phyloP scores from a whole-genome alignment of 2,329 filamentous ascomycete species.

The Cytospora leucostoma region DNA sequence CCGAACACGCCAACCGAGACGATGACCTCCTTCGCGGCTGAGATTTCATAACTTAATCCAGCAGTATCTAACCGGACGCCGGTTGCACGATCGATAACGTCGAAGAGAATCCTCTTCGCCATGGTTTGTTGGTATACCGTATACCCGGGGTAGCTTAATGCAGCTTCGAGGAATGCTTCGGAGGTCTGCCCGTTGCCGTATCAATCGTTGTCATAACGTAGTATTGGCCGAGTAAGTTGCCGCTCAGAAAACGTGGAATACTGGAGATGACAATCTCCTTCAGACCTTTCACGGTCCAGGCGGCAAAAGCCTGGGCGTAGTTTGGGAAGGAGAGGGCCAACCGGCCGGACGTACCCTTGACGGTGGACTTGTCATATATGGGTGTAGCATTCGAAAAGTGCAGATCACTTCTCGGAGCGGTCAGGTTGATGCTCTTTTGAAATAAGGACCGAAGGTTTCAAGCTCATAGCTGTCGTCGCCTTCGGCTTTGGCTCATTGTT shows the following conservation, averaged over 20 bases:
- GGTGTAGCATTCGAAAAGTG: conserved; percentile 2
- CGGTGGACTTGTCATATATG: conserved; percentile 9
- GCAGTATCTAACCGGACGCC: conserved; percentile 12
- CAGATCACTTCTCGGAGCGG: not conserved
- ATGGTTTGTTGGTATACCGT: conserved; percentile 17
- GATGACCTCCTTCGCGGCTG: conserved; percentile 41
- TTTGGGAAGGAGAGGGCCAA: conserved; percentile 15
- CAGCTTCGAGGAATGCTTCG: conserved; percentile 26
- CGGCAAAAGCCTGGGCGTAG: conserved; percentile 14
- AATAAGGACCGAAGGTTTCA: conserved; percentile 15
- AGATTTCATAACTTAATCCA: not conserved
- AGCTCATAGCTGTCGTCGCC: conserved; percentile 18
- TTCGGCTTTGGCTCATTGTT: conserved; percentile 15
- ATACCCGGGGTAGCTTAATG: conserved; percentile 6
- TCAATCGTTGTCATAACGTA: conserved; percentile 16
- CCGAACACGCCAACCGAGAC: conserved; percentile 45
- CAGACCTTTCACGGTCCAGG: conserved; percentile 11
- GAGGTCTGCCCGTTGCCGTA: conserved; percentile 10
- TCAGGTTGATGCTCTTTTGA: conserved; percentile 13
- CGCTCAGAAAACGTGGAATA: conserved; percentile 13
- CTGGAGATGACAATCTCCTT: conserved; percentile 7
- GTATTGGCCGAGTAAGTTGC: conserved; percentile 9
- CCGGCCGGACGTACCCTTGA: not conserved
- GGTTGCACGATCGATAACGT: conserved; percentile 7
- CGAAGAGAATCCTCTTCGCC: conserved; percentile 8